Evolutionary conservation across 2,329 filamentous ascomycete species (phyloP).

Genomic region (Sarocladium oryzae): DNA sequence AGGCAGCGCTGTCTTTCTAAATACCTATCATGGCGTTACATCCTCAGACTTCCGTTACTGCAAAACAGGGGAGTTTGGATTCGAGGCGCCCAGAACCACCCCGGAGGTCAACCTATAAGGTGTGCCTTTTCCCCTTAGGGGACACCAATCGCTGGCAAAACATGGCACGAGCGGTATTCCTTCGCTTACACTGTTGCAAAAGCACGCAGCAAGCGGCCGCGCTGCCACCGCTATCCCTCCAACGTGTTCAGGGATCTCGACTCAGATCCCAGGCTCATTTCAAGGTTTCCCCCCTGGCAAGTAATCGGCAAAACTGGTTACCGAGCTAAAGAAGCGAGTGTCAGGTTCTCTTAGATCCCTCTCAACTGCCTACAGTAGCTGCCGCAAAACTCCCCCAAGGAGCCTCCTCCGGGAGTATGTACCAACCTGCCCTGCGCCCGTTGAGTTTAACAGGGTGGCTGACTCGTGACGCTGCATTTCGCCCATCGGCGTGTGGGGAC

Average conservation of each 20-base stretch:
- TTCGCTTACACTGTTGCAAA: background rate
- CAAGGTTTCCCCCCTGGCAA: background rate
- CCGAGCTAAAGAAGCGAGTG: background rate
- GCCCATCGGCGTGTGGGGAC: background rate
- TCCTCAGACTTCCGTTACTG: background rate
- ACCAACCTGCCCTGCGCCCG: background rate
- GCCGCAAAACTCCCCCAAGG: background rate
- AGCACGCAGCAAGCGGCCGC: background rate
- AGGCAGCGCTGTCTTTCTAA: conserved; percentile 1
- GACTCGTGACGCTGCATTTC: background rate
- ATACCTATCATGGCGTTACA: background rate
- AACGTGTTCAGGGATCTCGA: background rate
- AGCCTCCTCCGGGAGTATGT: background rate
- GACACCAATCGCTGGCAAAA: background rate
- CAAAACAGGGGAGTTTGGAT: background rate
- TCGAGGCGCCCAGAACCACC: background rate
- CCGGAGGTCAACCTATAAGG: background rate
- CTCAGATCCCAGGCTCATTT: background rate
- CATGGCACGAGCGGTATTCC: background rate
- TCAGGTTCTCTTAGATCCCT: background rate
- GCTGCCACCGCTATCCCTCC: background rate
- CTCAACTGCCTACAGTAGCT: background rate
- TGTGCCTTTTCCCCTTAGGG: background rate
- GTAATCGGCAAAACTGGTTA: background rate
- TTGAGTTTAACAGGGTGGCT: background rate